Conservation (phyloP, 2,329 filamentous ascomycete species). For the Ambrosiella cleistominuta region DNA sequence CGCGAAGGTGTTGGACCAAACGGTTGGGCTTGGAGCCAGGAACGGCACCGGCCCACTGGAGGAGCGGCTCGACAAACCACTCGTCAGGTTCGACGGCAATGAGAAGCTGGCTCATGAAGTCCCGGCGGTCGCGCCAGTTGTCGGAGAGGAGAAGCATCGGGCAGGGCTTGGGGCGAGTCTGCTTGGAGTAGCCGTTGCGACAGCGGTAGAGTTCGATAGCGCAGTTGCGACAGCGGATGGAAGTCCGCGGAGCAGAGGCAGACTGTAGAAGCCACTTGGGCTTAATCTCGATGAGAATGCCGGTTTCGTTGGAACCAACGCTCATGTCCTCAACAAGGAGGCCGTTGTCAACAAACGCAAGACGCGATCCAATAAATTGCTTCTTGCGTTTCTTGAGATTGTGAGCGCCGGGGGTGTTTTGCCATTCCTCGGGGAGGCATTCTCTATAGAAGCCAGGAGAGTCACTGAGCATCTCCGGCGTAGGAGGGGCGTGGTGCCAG, state of each 20-base stretch:
- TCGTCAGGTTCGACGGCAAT: conserved; percentile 11
- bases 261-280: conserved; percentile 73
- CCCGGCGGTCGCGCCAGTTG: conserved; percentile 23
- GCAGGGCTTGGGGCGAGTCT: conserved; percentile 40
- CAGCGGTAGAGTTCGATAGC: conserved; percentile 31
- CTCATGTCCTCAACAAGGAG: conserved; percentile 62
- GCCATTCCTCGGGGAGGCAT: conserved; percentile 6
- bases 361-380: conserved; percentile 31
- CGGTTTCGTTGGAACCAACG: conserved; percentile 18
- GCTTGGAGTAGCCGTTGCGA: conserved; percentile 19
- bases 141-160: conserved; percentile 27
- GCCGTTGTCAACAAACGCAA: conserved; percentile 37
- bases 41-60: conserved; percentile 11
- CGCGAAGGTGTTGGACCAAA: conserved; percentile 21
- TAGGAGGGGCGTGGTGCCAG: conserved; percentile 6
- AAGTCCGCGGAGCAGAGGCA: conserved; percentile 44
- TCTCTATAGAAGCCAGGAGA: conserved; percentile 3
- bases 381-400: conserved; percentile 20
- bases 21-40: conserved; percentile 16
- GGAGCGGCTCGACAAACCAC: conserved; percentile 13
- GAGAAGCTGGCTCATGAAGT: conserved; percentile 22
- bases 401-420: not conserved
- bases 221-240: conserved; percentile 57
- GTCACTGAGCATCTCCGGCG: conserved; percentile 10
- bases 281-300: conserved; percentile 52